phyloP scores from a whole-genome alignment of 495 filamentous ascomycete genomes.

The Friedmanniomyces endolithicus region DNA sequence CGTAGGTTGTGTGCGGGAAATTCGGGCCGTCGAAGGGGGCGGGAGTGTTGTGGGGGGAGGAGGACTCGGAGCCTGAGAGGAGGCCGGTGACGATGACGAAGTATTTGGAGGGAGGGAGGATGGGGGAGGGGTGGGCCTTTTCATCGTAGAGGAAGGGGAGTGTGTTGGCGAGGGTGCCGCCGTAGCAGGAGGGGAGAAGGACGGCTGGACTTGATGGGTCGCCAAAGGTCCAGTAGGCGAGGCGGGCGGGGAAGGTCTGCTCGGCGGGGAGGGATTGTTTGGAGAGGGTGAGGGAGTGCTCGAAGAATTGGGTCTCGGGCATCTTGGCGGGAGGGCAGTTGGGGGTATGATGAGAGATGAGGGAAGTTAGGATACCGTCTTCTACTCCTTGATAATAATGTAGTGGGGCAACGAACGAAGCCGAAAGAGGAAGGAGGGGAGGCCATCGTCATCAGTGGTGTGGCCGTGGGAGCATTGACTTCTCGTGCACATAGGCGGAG shows the following conservation, averaged over 20 bases:
- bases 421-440: slow-evolving; percentile 5
- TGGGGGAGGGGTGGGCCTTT: slow-evolving; percentile 1
- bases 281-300: slow-evolving; percentile 18
- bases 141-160: slow-evolving; percentile 22
- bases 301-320: slow-evolving; percentile 21
- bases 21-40: slow-evolving; percentile 17
- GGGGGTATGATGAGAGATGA: neutral
- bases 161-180: slow-evolving; percentile 19
- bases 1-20: slow-evolving; percentile 24
- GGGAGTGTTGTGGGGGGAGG: slow-evolving; percentile 21
- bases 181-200: slow-evolving; percentile 23
- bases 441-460: neutral
- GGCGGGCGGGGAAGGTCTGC: slow-evolving; percentile 16
- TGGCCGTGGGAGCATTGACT: too few relatives aligned
- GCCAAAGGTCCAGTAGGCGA: slow-evolving; percentile 25
- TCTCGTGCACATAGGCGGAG: too few relatives aligned
- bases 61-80: slow-evolving; percentile 22
- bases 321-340: slow-evolving; percentile 2
- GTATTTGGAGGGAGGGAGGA: slow-evolving; percentile 19
- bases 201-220: slow-evolving; percentile 20
- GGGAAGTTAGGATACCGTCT: neutral
- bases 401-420: neutral
- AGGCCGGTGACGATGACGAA: slow-evolving; percentile 24
- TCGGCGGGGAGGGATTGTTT: slow-evolving; percentile 16
- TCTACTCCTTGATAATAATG: neutral